Percentiles rank a stretch among this genome's conserved stretches.
Conservation (phyloP, 441 rosid genomes). For the Melastoma candidum region DNA sequence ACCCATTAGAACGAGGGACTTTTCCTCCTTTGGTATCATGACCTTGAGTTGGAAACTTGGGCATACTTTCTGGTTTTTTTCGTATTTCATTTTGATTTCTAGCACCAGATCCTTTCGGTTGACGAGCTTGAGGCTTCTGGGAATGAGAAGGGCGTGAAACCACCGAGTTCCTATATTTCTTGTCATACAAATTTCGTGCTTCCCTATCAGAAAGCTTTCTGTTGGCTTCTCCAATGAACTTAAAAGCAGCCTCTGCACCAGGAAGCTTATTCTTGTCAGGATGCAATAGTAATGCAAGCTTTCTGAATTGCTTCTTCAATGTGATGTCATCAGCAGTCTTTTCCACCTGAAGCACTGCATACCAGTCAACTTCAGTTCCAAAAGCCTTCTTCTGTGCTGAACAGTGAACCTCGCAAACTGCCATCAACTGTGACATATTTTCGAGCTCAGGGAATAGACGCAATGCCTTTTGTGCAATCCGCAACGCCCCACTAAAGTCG, state of each 20-base stretch:
- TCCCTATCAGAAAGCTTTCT: conserved; percentile 34
- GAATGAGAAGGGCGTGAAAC: neutral
- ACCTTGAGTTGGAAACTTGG: conserved; percentile 15
- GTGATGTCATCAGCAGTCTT: conserved; percentile 29
- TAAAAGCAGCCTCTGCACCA: conserved; percentile 70
- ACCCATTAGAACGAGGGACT: conserved; percentile 5
- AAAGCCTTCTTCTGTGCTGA: conserved; percentile 32
- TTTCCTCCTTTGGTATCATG: too few relatives aligned
- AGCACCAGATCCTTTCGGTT: conserved; percentile 15
- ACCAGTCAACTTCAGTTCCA: conserved; percentile 50
- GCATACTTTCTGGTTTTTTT: conserved; percentile 9
- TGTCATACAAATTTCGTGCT: conserved; percentile 35
- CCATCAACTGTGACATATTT: conserved; percentile 28
- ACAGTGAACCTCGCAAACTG: conserved; percentile 52
- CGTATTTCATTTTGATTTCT: conserved; percentile 14
- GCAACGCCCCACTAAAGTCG: conserved; percentile 40
- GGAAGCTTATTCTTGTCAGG: conserved; percentile 52
- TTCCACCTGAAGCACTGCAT: conserved; percentile 50
- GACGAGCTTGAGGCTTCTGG: conserved; percentile 19
- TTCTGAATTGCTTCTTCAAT: conserved; percentile 63
- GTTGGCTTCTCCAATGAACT: conserved; percentile 55
- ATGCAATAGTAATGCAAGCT: conserved; percentile 53
- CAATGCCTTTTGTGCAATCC: conserved; percentile 34
- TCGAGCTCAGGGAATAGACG: conserved; percentile 47
- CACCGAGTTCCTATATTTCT: conserved; percentile 26